phyloP scores from a whole-genome alignment of 495 filamentous ascomycete species.

The Schizothecium vesticola region DNA sequence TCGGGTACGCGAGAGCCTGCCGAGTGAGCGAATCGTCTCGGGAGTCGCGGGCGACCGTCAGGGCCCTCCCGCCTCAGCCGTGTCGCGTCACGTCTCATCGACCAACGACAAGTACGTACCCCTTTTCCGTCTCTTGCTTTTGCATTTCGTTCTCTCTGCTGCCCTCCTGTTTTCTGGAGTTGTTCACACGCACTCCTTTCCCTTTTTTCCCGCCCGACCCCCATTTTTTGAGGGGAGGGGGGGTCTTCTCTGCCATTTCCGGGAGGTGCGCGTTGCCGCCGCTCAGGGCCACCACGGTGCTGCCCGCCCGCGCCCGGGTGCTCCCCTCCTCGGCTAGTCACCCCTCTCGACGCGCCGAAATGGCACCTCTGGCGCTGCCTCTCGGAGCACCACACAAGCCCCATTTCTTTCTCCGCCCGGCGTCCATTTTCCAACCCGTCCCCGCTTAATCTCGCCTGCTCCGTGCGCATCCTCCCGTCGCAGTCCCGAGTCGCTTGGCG shows the following conservation, averaged over 20 bases:
- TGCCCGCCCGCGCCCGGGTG: conserved; percentile 5
- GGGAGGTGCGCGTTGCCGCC: conserved; percentile 3
- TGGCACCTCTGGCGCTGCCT: conserved; percentile 18
- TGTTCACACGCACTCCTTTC: conserved; percentile 4
- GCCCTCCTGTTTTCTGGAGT: background rate
- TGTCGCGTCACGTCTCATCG: conserved; percentile 40
- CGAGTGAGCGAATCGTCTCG: conserved; percentile 40
- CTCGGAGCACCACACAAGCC: conserved; percentile 24
- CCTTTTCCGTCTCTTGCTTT: conserved; percentile 8
- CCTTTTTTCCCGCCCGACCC: conserved; percentile 11
- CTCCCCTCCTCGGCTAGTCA: conserved; percentile 9
- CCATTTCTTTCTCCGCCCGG: conserved; percentile 31
- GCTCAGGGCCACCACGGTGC: background rate
- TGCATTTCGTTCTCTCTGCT: background rate
- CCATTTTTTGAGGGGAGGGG: background rate
- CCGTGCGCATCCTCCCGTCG: conserved; percentile 28
- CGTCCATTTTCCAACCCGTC: conserved; percentile 28
- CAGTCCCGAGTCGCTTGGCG: conserved; percentile 23
- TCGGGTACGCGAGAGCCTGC: conserved; percentile 40
- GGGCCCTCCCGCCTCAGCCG: conserved; percentile 32
- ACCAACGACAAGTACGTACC: conserved; percentile 44
- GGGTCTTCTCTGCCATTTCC: conserved; percentile 10
- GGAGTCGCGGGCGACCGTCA: conserved; percentile 41
- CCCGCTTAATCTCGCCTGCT: conserved; percentile 22
- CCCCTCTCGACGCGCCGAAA: conserved; percentile 14